Base-by-base conservation (phyloP, 371 early-diverging fungal species). In the Mycotypha africana region DNA sequence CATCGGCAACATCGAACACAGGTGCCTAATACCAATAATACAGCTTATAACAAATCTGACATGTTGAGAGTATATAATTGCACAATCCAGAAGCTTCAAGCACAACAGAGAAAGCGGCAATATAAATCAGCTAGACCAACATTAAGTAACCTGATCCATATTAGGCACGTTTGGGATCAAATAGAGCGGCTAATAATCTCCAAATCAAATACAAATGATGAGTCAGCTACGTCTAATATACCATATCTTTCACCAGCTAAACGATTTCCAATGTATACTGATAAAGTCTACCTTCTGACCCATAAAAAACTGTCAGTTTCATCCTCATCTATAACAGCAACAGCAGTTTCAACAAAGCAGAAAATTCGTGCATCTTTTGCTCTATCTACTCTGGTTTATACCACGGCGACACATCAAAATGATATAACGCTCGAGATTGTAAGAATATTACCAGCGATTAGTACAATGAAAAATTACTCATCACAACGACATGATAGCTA, bases 341-440 rank as follows among this genome's bases (percentile, higher is more conserved):
- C n/a, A n/a, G n/a, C n/a, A n/a, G n/a, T n/a, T n/a, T n/a, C n/a
- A n/a, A n/a, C n/a, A n/a, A n/a, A n/a, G n/a, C n/a, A n/a, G n/a
- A n/a, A n/a, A n/a, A n/a, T n/a, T n/a, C n/a, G n/a, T n/a, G n/a
- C n/a, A n/a, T n/a, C n/a, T n/a, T n/a, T n/a, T n/a, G n/a, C n/a
- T n/a, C n/a, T n/a, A 5, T 47, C 57, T 15, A 46, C 47, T 2
- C 42, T 51, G 22, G 52, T 50, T 26, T 50, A 51, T 43, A 51
- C 32, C 19, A 10, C 15, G 23, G 23, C 23, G 20, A 6, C 10
- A 42, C 36, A 46, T 43, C 4, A 32, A 14, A 4, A 33, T 9
- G n/a, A 33, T 33, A 28, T 28, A 28, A 28, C 28, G n/a, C n/a
- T n/a, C n/a, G 30, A 42, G 12, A 4, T 17, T 2, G 20, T 42